phyloP scores from a whole-genome alignment of 129 eudicot genomes.

The Pulicaria dysenterica region DNA sequence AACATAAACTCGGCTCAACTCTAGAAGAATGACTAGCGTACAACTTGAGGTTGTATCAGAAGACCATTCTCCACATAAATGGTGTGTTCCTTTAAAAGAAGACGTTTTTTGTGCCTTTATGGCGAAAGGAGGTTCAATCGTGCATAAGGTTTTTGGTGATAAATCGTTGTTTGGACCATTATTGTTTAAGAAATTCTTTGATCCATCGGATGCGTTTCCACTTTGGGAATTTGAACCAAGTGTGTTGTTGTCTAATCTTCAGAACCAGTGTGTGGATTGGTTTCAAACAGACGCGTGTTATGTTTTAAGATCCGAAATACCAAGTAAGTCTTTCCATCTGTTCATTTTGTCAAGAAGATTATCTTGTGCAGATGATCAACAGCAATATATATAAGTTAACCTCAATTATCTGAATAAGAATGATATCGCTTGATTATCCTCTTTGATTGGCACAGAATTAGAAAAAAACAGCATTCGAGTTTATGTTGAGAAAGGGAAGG shows the following conservation, averaged over 20 bases:
- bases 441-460: constrained; percentile 38
- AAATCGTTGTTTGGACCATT: constrained; percentile 79
- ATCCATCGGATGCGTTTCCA: constrained; percentile 92
- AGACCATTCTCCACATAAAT: constrained; percentile 55
- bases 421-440: not conserved
- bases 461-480: constrained; percentile 44
- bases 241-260: constrained; percentile 46
- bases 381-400: no score
- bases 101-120: constrained; percentile 50
- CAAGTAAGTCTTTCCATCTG: constrained; percentile 48
- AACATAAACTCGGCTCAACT: constrained; percentile 3
- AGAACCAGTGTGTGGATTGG: constrained; percentile 60
- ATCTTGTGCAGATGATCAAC: not conserved
- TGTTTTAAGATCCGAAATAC: constrained; percentile 63
- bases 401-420: no score
- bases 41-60: constrained; percentile 53
- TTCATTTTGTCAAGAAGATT: not conserved
- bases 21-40: constrained; percentile 47
- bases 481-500: constrained; percentile 62
- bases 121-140: constrained; percentile 46
- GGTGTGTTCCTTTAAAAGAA: constrained; percentile 73
- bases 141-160: constrained; percentile 47
- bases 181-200: constrained; percentile 81
- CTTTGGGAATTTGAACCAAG: constrained; percentile 82
- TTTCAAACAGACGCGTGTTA: constrained; percentile 49